Evolutionary conservation across 352 stramenopile genomes (phyloP), one percentile per base, ranked within the genome.

Genomic region (Elongisporangium undulatum): DNA sequence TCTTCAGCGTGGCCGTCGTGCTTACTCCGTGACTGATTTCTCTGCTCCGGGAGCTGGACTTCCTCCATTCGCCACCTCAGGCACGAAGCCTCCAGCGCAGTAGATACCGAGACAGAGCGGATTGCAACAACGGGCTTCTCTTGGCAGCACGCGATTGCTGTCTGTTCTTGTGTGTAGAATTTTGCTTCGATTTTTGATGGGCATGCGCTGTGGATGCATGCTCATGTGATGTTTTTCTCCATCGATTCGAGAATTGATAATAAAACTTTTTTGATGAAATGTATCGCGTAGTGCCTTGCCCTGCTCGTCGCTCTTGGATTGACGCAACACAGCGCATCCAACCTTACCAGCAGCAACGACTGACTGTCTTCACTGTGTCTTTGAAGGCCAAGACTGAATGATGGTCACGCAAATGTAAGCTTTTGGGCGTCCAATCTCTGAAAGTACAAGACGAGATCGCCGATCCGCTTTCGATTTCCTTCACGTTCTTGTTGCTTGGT

Each of bases 21-120:
- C 78, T 13, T 79, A 80, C 59, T 90, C 80, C 38, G 85, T 70
- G 53, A 87, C 62, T 56, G 78, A 88, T 67, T 88, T 86, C 57
- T 71, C 79, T 39, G 53, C 67, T 49, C 41, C 53, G 9, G 13
- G 38, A 6, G 24, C 51, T 20, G 19, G 52, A n/a, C 34, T 45
- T 45, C 34, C 34, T 45, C 34, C 34, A 45, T 45, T 45, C 4
- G 34, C 34, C 34, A 45, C 34, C 1, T 45, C 34, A 12, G 34
- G 34, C 34, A 45, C 34, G 34, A 45, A 45, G 13, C 34, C 34
- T 4, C 13, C 34, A 45, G 34, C 34, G 2, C 34, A 45, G 34
- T 45, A 45, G 34, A 45, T 45, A 17, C 13, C 2, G 10, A 45
- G 17, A 12, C 34, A 45, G 10, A 1, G 34, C 13, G 6, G 34